phyloP scores from a whole-genome alignment of 345 rosid genomes.

The Noccaea caerulescens region DNA sequence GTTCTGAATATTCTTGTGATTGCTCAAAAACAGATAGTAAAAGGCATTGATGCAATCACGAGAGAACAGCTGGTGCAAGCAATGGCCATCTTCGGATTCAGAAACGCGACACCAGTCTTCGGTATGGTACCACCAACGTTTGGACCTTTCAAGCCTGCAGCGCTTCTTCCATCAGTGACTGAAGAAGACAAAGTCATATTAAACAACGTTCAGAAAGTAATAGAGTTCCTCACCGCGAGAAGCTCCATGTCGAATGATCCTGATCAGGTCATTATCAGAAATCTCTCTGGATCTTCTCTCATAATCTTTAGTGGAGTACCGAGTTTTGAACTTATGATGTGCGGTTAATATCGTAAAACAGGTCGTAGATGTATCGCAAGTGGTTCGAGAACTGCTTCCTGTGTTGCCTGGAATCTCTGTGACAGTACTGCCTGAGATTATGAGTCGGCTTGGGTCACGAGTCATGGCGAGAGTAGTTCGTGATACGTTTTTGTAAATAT shows the following conservation, averaged over 20 bases:
- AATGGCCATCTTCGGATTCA: constrained; percentile 66
- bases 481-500: constrained; percentile 61
- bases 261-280: constrained; percentile 55
- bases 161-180: constrained; percentile 75
- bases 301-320: no score
- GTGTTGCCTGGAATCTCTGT: constrained; percentile 82
- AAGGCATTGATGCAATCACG: constrained; percentile 90
- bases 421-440: constrained; percentile 71
- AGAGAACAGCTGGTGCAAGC: constrained; percentile 86
- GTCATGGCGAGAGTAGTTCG: constrained; percentile 74
- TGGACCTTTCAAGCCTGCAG: constrained; percentile 76
- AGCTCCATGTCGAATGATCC: constrained; percentile 61
- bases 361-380: constrained; percentile 58
- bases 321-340: not conserved
- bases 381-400: constrained; percentile 71
- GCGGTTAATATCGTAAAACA: constrained; percentile 31
- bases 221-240: constrained; percentile 77
- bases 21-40: constrained; percentile 67
- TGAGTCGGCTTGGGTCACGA: constrained; percentile 76
- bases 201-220: constrained; percentile 76
- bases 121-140: constrained; percentile 82
- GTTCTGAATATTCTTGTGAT: constrained; percentile 1
- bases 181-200: constrained; percentile 80
- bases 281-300: constrained; percentile 1
- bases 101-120: constrained; percentile 68